phyloP scores from a whole-genome alignment of 2,329 filamentous ascomycete species.

The Pseudogymnoascus sp. region DNA sequence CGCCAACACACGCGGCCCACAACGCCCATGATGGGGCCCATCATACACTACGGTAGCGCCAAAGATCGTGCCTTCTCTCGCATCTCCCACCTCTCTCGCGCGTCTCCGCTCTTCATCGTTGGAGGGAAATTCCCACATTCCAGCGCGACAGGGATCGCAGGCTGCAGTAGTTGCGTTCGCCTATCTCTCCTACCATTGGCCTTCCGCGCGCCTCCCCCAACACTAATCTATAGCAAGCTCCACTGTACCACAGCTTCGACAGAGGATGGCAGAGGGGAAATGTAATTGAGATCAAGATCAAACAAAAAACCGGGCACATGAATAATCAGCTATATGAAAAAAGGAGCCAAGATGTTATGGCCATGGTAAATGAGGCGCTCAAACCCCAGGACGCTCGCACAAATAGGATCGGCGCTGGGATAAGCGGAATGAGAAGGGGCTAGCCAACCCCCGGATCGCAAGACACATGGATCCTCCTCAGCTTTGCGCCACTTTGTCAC shows the following conservation, averaged over 20 bases:
- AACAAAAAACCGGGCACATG: neutral
- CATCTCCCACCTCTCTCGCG: neutral
- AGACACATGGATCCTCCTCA: slow-evolving; percentile 3
- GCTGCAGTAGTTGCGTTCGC: neutral
- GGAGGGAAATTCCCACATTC: neutral
- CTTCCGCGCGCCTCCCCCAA: neutral
- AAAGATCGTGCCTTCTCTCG: neutral
- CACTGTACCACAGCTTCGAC: neutral
- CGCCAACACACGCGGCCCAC: slow-evolving; percentile 1
- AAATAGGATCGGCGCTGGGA: slow-evolving; percentile 7
- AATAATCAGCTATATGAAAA: neutral
- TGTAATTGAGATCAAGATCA: neutral
- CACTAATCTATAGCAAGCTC: neutral
- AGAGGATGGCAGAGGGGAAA: neutral
- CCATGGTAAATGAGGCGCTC: neutral
- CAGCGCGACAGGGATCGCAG: slow-evolving; percentile 5
- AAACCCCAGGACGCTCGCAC: neutral
- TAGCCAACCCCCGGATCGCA: neutral
- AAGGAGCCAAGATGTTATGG: neutral
- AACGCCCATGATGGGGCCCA: neutral
- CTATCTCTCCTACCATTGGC: slow-evolving; percentile 2
- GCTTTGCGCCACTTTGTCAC: slow-evolving; percentile 6
- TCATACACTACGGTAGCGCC: neutral
- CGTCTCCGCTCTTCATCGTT: neutral
- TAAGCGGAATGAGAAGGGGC: neutral